These are phyloP conservation scores for Epichloe scottii DNA, from an alignment of 2,329 filamentous ascomycete species.

Conservation along the genomic window DNA sequence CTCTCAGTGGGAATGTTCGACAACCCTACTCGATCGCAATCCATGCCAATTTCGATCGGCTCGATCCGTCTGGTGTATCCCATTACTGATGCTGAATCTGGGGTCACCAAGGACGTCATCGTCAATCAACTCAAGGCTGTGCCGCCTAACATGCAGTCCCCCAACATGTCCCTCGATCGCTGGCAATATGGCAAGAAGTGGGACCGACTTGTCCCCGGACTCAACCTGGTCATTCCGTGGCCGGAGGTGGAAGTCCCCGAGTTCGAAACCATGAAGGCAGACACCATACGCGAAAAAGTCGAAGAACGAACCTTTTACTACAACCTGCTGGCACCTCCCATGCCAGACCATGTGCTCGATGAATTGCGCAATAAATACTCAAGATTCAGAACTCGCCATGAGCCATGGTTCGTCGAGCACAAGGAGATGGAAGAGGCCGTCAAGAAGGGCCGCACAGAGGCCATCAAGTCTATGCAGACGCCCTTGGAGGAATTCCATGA, in stretches of 20 bases:
- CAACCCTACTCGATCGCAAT: slow-evolving; percentile 16
- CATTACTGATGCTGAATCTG: slow-evolving; percentile 52
- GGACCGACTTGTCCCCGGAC: slow-evolving; percentile 53
- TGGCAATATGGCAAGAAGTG: slow-evolving; percentile 30
- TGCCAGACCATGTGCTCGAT: slow-evolving; percentile 67
- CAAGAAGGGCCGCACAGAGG: slow-evolving; percentile 23
- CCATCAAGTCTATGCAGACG: slow-evolving; percentile 32
- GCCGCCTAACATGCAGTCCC: slow-evolving; percentile 32
- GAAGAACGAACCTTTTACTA: slow-evolving; percentile 67
- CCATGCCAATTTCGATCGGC: slow-evolving; percentile 48
- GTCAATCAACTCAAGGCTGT: slow-evolving; percentile 56
- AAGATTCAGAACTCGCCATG: slow-evolving; percentile 69
- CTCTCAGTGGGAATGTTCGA: slow-evolving; percentile 19
- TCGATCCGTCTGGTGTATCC: slow-evolving; percentile 74
- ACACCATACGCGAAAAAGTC: slow-evolving; percentile 66
- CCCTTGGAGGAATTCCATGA: slow-evolving; percentile 48
- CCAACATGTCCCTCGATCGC: slow-evolving; percentile 28
- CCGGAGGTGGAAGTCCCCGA: slow-evolving; percentile 42
- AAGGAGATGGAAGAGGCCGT: slow-evolving; percentile 47
- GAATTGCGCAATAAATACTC: slow-evolving; percentile 79
- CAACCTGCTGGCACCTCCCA: slow-evolving; percentile 63
- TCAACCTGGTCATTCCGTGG: slow-evolving; percentile 67
- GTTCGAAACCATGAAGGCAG: slow-evolving; percentile 42
- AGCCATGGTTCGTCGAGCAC: slow-evolving; percentile 55
- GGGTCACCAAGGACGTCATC: slow-evolving; percentile 58